These are phyloP conservation scores for Trichoderma guizhouense DNA, from an alignment of 2,329 filamentous ascomycete genomes.

Conservation along the genomic window DNA sequence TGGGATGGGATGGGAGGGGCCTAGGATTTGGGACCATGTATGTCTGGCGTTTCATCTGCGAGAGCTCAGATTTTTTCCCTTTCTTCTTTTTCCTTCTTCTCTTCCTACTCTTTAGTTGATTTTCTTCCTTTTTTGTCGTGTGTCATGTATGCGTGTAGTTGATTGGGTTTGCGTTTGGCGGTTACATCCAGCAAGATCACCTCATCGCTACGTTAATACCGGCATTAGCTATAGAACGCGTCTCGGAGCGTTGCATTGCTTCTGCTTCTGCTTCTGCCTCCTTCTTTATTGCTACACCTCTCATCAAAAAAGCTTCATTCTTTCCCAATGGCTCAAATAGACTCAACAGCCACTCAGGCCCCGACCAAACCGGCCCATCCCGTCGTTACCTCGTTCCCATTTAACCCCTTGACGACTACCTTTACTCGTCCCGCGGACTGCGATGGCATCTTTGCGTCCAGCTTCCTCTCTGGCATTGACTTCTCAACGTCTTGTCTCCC, in stretches of 20 bases:
- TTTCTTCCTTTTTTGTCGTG: background rate
- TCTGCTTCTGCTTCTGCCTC: background rate
- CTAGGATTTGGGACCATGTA: background rate
- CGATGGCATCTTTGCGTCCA: constrained; percentile 23
- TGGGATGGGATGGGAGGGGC: background rate
- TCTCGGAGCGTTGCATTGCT: background rate
- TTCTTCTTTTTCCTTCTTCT: background rate
- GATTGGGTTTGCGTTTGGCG: background rate
- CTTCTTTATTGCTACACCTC: background rate
- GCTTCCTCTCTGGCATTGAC: constrained; percentile 32
- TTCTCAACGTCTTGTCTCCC: constrained; percentile 30
- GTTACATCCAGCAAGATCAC: background rate
- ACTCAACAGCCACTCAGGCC: constrained; percentile 1
- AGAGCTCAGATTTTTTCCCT: background rate
- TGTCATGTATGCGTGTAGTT: background rate
- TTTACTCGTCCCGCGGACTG: constrained; percentile 26
- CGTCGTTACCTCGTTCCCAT: constrained; percentile 24
- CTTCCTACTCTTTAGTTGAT: background rate
- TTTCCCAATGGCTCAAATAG: background rate
- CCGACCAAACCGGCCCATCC: constrained; percentile 8
- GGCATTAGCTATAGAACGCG: background rate
- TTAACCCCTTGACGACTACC: constrained; percentile 27
- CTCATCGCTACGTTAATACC: background rate
- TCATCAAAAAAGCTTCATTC: background rate
- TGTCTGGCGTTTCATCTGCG: background rate